Base-by-base conservation (phyloP, 202 grass and related monocot species). In the Panicum virgatum region DNA sequence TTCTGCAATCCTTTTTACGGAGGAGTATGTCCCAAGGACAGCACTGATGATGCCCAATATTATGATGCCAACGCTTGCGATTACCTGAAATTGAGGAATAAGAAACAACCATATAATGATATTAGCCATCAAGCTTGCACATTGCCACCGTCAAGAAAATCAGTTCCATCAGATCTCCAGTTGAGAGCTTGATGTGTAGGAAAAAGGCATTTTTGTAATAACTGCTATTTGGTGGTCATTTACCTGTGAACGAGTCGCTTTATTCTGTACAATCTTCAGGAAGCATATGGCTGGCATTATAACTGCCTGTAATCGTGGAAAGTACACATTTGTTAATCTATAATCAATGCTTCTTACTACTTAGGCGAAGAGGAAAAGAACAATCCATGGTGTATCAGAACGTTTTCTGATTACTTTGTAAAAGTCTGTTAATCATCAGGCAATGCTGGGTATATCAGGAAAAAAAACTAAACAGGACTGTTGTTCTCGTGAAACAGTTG, bases 281-380 rank as follows among this genome's bases (percentile, higher is more conserved):
- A 94, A 97, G 80, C 94, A 97, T 34, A 97, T 47, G 25, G 91
- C 87, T 3, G 94, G 94, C 77, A 97, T 90, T 94, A 97, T 78
- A 61, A 97, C 22, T 8, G 94, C 91, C 91, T 97, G 91, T 50
- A 80, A 88, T 54, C 20, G 46, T 46, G 61, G 26, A 74, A 53
- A 44, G 18, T 25, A 36, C 30, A 77, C 10, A 4, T 62, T 72
- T 25, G 16, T 81, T 76, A 48, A 12, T 59, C 46, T 26, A 30
- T 43, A 16, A 74, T 79, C 16, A 60, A 50, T 65, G 57, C 19
- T 63, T 57, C 25, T 43, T 43, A 26, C 3, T 53, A 25, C 32
- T 72, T 32, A 53, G 8, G 37, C 3, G 6, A 68, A 12, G 0
- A n/a, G 44, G 3, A 30, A 36, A 13, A 60, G 19, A 84, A 29